Conservation (phyloP, 805 yeast genomes). For the Yueomyces sp. region DNA sequence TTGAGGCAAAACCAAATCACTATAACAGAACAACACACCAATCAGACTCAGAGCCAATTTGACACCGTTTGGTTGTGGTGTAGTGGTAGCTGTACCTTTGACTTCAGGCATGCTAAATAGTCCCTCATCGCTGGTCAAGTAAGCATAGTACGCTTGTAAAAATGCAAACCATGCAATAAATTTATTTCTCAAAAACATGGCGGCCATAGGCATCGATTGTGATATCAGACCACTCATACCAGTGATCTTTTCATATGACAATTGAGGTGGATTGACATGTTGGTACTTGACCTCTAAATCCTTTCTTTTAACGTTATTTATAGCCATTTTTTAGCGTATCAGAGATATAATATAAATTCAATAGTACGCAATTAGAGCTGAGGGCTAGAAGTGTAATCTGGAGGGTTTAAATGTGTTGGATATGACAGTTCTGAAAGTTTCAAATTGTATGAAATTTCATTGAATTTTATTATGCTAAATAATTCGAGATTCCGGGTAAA, state of each 20-base stretch:
- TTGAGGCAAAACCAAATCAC: conserved; percentile 36
- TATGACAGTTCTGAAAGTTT: too few species aligned
- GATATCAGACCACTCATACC: conserved; percentile 26
- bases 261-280: conserved; percentile 19
- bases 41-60: conserved; percentile 32
- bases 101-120: background rate
- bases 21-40: conserved; percentile 39
- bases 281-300: conserved; percentile 26
- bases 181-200: conserved; percentile 44
- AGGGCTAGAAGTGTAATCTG: too few species aligned
- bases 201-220: conserved; percentile 55
- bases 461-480: too few species aligned
- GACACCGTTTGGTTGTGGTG: conserved; percentile 29
- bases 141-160: conserved; percentile 32
- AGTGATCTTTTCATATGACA: conserved; percentile 32
- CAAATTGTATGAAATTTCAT: too few species aligned
- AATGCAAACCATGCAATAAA: conserved; percentile 37
- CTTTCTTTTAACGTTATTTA: conserved; percentile 23
- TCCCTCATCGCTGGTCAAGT: conserved; percentile 13
- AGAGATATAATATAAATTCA: too few species aligned
- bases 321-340: conserved; percentile 4
- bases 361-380: too few species aligned
- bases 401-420: too few species aligned
- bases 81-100: conserved; percentile 14
- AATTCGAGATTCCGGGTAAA: too few species aligned